Evolutionary conservation across 1,284 basidiomycete genomes (phyloP).

Genomic region (Puccinia triticina): DNA sequence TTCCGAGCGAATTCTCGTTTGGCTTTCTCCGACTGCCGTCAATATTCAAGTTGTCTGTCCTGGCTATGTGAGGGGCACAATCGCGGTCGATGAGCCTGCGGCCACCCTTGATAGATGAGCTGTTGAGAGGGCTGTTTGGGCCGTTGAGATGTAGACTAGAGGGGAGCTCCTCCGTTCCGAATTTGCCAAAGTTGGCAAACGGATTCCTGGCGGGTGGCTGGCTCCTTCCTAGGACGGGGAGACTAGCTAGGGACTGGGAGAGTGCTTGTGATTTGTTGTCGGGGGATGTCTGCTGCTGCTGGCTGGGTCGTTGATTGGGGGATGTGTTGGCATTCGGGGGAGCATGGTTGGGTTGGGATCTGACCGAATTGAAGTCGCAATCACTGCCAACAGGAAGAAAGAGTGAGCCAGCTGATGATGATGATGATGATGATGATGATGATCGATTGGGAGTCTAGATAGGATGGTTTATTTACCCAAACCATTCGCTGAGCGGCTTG

Average conservation of each 20-base stretch:
- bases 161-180: constrained; percentile 28
- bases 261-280: constrained; percentile 19
- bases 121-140: constrained; percentile 20
- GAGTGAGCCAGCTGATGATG: too few relatives aligned
- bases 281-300: constrained; percentile 20
- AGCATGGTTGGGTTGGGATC: constrained; percentile 28
- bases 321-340: not conserved
- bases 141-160: constrained; percentile 7
- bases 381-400: constrained; percentile 33
- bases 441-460: not conserved
- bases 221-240: constrained; percentile 38
- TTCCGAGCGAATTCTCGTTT: constrained; percentile 7
- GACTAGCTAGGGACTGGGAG: constrained; percentile 24
- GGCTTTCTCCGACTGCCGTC: constrained; percentile 21
- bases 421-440: too few relatives aligned
- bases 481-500: constrained; percentile 50
- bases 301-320: constrained; percentile 12
- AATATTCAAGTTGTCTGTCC: constrained; percentile 22
- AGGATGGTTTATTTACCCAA: constrained; percentile 26
- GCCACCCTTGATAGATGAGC: constrained; percentile 26
- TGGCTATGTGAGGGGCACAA: constrained; percentile 40
- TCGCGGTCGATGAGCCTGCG: constrained; percentile 41
- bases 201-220: constrained; percentile 51
- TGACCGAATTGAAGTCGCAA: constrained; percentile 24
- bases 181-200: constrained; percentile 51